Conservation (phyloP, 495 filamentous ascomycete species). For the Staphylotrichum longicolle region DNA sequence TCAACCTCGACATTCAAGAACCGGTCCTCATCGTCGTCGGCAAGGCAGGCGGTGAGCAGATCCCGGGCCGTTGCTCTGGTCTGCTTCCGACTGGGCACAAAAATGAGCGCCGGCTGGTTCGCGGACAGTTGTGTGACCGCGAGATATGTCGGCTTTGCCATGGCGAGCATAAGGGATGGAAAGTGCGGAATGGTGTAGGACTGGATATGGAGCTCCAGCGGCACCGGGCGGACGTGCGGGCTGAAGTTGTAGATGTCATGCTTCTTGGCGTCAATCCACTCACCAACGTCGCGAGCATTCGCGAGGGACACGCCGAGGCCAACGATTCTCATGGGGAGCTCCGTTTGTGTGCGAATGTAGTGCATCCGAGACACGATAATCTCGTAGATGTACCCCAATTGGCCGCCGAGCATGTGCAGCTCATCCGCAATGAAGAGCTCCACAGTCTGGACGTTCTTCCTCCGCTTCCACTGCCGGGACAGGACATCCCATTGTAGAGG, state of each 20-base stretch:
- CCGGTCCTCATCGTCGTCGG: constrained; percentile 89
- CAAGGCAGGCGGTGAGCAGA: constrained; percentile 75
- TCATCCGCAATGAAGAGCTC: constrained; percentile 95
- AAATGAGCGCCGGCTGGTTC: constrained; percentile 85
- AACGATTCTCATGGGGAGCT: constrained; percentile 80
- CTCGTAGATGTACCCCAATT: constrained; percentile 88
- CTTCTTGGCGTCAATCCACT: constrained; percentile 99
- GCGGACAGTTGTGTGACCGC: constrained; percentile 80
- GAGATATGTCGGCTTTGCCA: constrained; percentile 90
- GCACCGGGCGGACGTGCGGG: constrained; percentile 80
- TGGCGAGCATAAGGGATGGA: constrained; percentile 95
- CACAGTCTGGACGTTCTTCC: constrained; percentile 90
- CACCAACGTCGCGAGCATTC: constrained; percentile 89
- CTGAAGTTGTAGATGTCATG: constrained; percentile 99
- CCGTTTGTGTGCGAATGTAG: constrained; percentile 85
- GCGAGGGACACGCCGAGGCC: constrained; percentile 90
- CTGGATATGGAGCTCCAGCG: constrained; percentile 91
- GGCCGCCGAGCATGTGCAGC: constrained; percentile 91
- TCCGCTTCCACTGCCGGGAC: constrained; percentile 90
- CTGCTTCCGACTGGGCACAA: constrained; percentile 92
- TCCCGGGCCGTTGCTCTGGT: constrained; percentile 86
- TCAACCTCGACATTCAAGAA: constrained; percentile 81
- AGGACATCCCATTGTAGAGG: constrained; percentile 93
- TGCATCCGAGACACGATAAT: constrained; percentile 96
- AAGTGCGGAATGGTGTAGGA: constrained; percentile 96